Percentiles rank a stretch among this genome's conserved stretches.
Conservation (phyloP, 352 stramenopile species). For the Saprolegnia parasitica region DNA sequence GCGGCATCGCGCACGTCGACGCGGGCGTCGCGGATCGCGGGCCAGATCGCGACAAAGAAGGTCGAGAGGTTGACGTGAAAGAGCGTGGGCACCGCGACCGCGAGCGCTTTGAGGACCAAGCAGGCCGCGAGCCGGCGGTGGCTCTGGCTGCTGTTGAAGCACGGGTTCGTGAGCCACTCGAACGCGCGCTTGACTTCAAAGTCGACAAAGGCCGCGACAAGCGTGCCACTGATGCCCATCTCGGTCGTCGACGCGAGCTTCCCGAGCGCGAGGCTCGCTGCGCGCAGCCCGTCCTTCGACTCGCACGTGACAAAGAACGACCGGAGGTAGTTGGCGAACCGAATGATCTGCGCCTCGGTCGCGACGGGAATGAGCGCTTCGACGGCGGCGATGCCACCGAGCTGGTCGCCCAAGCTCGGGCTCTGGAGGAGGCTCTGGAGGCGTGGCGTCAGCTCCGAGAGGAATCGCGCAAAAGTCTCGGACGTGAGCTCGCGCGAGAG, state of each 20-base stretch:
- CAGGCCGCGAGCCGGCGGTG: constrained; percentile 72
- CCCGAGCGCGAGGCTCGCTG: constrained; percentile 71
- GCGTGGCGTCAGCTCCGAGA: constrained; percentile 70
- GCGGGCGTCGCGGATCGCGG: constrained; percentile 60
- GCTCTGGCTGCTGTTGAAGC: constrained; percentile 58
- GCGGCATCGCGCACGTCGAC: constrained; percentile 81
- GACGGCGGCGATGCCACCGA: constrained; percentile 71
- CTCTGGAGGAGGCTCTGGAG: constrained; percentile 67
- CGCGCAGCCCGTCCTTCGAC: constrained; percentile 51
- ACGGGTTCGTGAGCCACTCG: constrained; percentile 84
- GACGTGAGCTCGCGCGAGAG: constrained; percentile 69
- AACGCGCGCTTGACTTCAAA: constrained; percentile 90
- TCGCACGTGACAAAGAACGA: constrained; percentile 79
- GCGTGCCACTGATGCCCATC: constrained; percentile 68
- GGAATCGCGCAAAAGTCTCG: constrained; percentile 71
- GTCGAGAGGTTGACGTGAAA: constrained; percentile 90
- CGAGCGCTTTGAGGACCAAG: constrained; percentile 85
- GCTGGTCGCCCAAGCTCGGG: constrained; percentile 54
- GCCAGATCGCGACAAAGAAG: constrained; percentile 91
- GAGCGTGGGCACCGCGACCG: constrained; percentile 77
- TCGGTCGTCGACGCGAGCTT: constrained; percentile 71
- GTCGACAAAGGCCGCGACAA: constrained; percentile 88
- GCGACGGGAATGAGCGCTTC: constrained; percentile 75
- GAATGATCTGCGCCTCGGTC: constrained; percentile 85
- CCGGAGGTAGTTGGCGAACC: constrained; percentile 86